Evolutionary conservation across 164 flowering plant species (phyloP), one percentile per base, ranked within the genome.

Genomic region (Aristolochia californica): DNA sequence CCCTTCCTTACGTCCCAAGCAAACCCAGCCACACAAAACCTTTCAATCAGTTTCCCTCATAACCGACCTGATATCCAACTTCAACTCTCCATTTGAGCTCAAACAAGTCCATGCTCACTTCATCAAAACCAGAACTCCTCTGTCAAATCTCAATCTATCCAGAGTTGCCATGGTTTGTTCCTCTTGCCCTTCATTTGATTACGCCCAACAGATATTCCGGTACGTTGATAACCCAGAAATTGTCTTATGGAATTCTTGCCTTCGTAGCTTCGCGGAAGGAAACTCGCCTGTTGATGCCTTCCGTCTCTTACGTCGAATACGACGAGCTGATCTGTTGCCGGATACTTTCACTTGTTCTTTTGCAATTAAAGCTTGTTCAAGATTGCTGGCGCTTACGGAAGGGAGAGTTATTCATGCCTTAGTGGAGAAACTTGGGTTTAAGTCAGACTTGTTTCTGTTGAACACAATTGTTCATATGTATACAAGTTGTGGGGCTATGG

Each of bases 291-390:
- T 18, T 25, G 71, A 75, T 49, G 75, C 93, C 1, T 62, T 85
- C 61, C 59, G 45, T 18, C 72, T 83, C 48, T 85, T 85, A 25
- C 57, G 58, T 34, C 60, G 55, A 43, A 28, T 81, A 60, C 71
- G 78, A 0, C 45, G 45, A 34, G 63, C 58, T 40, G 63, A 70
- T 61, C 66, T 81, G 53, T 30, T 16, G 2, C 77, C 80, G 4
- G 85, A 83, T 59, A 47, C 64, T 34, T 83, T 78, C 60, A 78
- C 85, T 26, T 80, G 79, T 69, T 81, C 93, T 7, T 81, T 80
- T 45, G 81, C 81, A 23, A 66, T 85, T 38, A 83, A 81, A 45
- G 88, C 93, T 9, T 85, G 93, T 58, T 53, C 75, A 20, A 17
- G 51, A 10, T 28, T 72, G 8, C 43, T 45, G 57, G 78, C 80